Conservation (phyloP, 345 rosid species). For the Litchi chinensis region DNA sequence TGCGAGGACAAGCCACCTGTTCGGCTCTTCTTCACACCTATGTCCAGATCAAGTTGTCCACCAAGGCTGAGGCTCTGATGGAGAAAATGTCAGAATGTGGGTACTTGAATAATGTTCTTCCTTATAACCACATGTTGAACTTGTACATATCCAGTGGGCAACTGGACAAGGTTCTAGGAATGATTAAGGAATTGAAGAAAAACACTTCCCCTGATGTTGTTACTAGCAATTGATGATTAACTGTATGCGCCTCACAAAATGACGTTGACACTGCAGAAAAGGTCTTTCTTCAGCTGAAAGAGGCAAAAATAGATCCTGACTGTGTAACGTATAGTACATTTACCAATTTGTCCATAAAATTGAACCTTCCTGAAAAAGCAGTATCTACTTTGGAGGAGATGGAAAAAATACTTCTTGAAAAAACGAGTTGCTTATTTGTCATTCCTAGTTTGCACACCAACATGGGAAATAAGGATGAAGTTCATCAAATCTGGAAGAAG, state of each 20-base stretch:
- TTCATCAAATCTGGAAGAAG: constrained; percentile 69
- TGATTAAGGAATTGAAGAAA: constrained; percentile 61
- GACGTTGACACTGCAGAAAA: constrained; percentile 66
- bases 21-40: constrained; percentile 89
- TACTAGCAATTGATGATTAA: constrained; percentile 71
- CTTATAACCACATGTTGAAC: constrained; percentile 77
- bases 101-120: constrained; percentile 62
- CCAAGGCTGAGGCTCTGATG: constrained; percentile 79
- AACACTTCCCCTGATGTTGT: constrained; percentile 69
- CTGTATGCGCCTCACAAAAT: constrained; percentile 53
- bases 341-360: constrained; percentile 62
- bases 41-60: constrained; percentile 50
- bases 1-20: constrained; percentile 66
- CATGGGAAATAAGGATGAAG: constrained; percentile 61
- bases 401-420: constrained; percentile 75
- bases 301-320: constrained; percentile 62
- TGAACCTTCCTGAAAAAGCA: constrained; percentile 53
- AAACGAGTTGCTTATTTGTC: constrained; percentile 65
- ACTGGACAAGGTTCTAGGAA: constrained; percentile 53
- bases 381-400: constrained; percentile 68
- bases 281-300: constrained; percentile 59
- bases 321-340: constrained; percentile 82
- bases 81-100: constrained; percentile 78
- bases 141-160: constrained; percentile 58
- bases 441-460: constrained; percentile 67